phyloP scores from a whole-genome alignment of 208 protist genomes.

The Herpetomonas tarakana region DNA sequence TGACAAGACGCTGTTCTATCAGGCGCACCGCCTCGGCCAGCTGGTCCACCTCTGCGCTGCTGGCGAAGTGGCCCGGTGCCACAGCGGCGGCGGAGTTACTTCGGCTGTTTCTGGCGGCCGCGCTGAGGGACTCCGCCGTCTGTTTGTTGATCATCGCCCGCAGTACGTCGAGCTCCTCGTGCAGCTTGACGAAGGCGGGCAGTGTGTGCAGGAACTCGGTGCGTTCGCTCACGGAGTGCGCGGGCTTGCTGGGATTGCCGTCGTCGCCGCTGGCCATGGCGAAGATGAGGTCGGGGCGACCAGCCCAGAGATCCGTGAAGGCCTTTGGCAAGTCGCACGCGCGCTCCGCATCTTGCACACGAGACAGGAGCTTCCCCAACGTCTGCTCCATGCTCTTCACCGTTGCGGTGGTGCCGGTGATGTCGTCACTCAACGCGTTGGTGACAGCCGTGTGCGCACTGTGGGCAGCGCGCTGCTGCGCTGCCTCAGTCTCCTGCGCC shows the following conservation, averaged over 20 bases:
- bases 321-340: slow-evolving; percentile 16
- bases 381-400: background rate
- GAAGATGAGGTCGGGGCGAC: slow-evolving; percentile 23
- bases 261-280: slow-evolving; percentile 34
- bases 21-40: slow-evolving; percentile 17
- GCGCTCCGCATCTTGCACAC: slow-evolving; percentile 11
- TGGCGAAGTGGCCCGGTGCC: background rate
- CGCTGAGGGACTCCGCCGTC: slow-evolving; percentile 43
- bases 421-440: background rate
- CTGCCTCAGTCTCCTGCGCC: slow-evolving; percentile 6
- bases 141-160: slow-evolving; percentile 58
- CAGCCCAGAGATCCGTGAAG: slow-evolving; percentile 67
- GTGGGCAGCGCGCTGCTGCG: background rate
- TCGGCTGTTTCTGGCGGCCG: slow-evolving; percentile 28
- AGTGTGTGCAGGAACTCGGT: slow-evolving; percentile 61
- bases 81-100: slow-evolving; percentile 9
- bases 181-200: slow-evolving; percentile 51
- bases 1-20: slow-evolving; percentile 32
- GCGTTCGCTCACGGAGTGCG: slow-evolving; percentile 48
- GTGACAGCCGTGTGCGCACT: background rate
- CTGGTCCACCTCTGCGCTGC: slow-evolving; percentile 16
- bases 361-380: slow-evolving; percentile 6
- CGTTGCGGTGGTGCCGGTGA: background rate
- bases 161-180: slow-evolving; percentile 66
- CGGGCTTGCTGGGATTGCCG: slow-evolving; percentile 16